A percentile compares a stretch with the other conserved stretches of the same genome.
phyloP scores from a whole-genome alignment of 352 stramenopile genomes.

The Pythium angustatum region DNA sequence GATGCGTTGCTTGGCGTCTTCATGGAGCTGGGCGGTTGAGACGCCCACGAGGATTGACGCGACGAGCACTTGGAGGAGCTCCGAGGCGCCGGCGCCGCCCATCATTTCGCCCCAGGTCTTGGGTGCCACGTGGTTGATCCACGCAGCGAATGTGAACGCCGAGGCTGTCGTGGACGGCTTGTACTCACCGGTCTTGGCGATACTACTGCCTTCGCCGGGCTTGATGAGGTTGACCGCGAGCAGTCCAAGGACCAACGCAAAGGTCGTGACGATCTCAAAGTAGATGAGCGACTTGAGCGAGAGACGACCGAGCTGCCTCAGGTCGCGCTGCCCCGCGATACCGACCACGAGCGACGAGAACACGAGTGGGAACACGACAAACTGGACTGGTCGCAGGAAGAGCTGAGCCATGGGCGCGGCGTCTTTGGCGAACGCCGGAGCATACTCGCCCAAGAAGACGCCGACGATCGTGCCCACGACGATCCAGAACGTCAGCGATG shows the following conservation, averaged over 20 bases:
- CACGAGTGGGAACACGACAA: conserved; percentile 28
- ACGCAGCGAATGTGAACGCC: conserved; percentile 51
- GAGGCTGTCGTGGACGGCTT: conserved; percentile 31
- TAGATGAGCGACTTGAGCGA: conserved; percentile 48
- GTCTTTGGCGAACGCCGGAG: conserved; percentile 48
- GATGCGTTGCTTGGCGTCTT: conserved; percentile 28
- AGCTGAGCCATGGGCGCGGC: conserved; percentile 58
- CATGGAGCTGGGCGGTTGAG: conserved; percentile 36
- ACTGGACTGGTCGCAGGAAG: conserved; percentile 63
- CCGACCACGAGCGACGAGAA: conserved; percentile 64
- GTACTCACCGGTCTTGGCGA: conserved; percentile 37
- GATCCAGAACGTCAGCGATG: conserved; percentile 69
- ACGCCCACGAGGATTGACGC: conserved; percentile 48
- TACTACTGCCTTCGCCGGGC: conserved; percentile 43
- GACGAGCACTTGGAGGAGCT: conserved; percentile 59
- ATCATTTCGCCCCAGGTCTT: conserved; percentile 22
- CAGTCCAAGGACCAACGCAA: conserved; percentile 52
- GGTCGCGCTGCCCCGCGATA: conserved; percentile 59
- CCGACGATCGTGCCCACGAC: conserved; percentile 42
- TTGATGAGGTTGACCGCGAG: conserved; percentile 56
- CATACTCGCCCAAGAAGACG: conserved; percentile 51
- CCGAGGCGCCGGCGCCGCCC: conserved; percentile 39
- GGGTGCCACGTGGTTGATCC: conserved; percentile 18
- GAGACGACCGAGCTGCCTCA: conserved; percentile 60
- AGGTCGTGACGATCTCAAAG: conserved; percentile 30